Conservation (phyloP, 2,329 filamentous ascomycete genomes). For the Fusarium pseudograminearum region DNA sequence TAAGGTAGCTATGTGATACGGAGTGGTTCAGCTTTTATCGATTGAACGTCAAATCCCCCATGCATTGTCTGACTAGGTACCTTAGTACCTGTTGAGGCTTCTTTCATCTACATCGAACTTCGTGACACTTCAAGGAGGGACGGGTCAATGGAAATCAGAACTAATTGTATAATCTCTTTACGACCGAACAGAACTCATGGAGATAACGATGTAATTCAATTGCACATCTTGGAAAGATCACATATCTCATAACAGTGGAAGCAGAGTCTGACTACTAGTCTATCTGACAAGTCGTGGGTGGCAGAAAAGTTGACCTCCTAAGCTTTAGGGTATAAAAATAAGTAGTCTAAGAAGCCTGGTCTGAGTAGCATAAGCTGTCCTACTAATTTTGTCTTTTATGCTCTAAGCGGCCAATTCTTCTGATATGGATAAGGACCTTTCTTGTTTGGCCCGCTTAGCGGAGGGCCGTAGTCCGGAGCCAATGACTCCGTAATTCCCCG, state of each 20-base stretch:
- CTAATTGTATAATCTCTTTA: not conserved
- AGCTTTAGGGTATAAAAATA: too few species aligned
- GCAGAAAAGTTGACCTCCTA: too few species aligned
- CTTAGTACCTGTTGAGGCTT: not conserved
- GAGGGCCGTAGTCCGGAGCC: not conserved
- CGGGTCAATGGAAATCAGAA: not conserved
- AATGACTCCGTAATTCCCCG: constrained; percentile 30
- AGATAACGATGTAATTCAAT: not conserved
- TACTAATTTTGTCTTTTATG: too few species aligned
- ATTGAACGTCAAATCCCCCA: not conserved
- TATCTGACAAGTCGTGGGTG: too few species aligned
- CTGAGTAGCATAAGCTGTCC: too few species aligned
- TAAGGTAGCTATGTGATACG: not conserved
- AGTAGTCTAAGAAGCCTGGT: too few species aligned
- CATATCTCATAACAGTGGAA: not conserved
- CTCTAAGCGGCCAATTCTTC: too few species aligned
- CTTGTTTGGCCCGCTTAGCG: not conserved
- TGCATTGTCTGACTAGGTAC: not conserved
- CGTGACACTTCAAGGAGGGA: not conserved
- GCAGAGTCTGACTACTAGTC: not conserved
- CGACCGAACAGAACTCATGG: not conserved
- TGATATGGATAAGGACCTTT: not conserved
- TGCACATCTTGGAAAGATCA: not conserved
- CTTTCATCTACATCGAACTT: not conserved
- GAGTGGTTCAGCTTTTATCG: not conserved